A percentile compares a stretch with the other conserved stretches of the same genome.
Evolutionary conservation across 495 filamentous ascomycete species (phyloP).

Genomic region (Lentithecium fluviatile): DNA sequence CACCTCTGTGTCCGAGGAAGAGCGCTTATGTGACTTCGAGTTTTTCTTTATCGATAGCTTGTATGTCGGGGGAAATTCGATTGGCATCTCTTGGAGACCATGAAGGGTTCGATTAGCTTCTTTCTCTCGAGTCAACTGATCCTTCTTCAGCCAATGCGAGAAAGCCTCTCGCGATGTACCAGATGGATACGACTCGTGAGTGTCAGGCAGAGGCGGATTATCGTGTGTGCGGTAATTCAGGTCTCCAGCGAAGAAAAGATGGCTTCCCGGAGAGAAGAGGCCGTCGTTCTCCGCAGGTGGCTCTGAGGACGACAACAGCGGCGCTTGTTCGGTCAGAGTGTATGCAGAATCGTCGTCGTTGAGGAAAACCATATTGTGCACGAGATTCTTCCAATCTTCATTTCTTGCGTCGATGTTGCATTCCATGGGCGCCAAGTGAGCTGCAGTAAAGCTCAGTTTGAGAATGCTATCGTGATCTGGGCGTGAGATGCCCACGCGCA

Average conservation of each 20-base stretch:
- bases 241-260: slow-evolving; percentile 85
- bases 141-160: slow-evolving; percentile 62
- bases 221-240: slow-evolving; percentile 87
- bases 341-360: slow-evolving; percentile 37
- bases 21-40: slow-evolving; percentile 38
- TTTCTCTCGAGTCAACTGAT: slow-evolving; percentile 75
- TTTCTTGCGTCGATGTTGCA: slow-evolving; percentile 68
- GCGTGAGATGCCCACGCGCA: slow-evolving; percentile 61
- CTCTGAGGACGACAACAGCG: slow-evolving; percentile 45
- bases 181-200: slow-evolving; percentile 60
- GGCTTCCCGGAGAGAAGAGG: slow-evolving; percentile 71
- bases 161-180: slow-evolving; percentile 51
- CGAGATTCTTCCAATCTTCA: slow-evolving; percentile 79
- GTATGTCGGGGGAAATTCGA: slow-evolving; percentile 89
- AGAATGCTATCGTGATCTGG: slow-evolving; percentile 44
- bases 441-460: slow-evolving; percentile 77
- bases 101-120: slow-evolving; percentile 66
- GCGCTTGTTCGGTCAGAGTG: slow-evolving; percentile 45
- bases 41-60: slow-evolving; percentile 61
- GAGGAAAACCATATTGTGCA: slow-evolving; percentile 72
- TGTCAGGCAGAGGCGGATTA: slow-evolving; percentile 53
- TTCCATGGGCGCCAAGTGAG: slow-evolving; percentile 90
- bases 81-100: slow-evolving; percentile 68
- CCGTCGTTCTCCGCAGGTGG: slow-evolving; percentile 33
- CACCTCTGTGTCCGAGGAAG: slow-evolving; percentile 21